Evolutionary conservation across 495 filamentous ascomycete genomes (phyloP), one percentile per base, ranked within the genome.

Genomic region (Acidiella bohemica): DNA sequence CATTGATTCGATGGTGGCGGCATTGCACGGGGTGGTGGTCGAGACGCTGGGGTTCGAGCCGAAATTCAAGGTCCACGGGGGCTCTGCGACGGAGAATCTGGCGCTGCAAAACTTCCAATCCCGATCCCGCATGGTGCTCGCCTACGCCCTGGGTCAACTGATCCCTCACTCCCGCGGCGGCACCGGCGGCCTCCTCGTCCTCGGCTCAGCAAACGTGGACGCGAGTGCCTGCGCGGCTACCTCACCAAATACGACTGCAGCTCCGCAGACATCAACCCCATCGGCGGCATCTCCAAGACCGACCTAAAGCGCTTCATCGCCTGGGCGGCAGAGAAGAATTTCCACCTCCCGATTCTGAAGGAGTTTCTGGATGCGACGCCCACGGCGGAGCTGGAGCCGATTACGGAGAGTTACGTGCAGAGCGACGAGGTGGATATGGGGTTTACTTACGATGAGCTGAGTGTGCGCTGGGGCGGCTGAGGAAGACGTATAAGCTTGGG

Each of bases 81-180:
- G 80, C 5, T 62, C 55, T 11, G 42, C 49, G 3, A 56, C 70
- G 0, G 75, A 79, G 49, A 84, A 79, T 36, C 58, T 82, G 11
- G 79, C 78, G 4, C 58, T 88, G 14, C 88, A 88, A 51, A 87
- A 85, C 50, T 73, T 93, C 14, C 85, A 93, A 53, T 84, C 84
- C 2, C 65, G 85, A 2, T 57, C 69, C 7, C 63, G 87, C 38
- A 93, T 94, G 85, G 83, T 93, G 2, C 66, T 76, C 0, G 70
- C 81, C 1, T 93, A 93, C 55, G 54, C 75, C 7, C 84, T 84
- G 58, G 80, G 76, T 0, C 76, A 80, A 35, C 53, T 83, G 21
- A 59, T 84, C 1, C 73, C 78, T 0, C 72, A 67, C 10, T 67
- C 77, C 5, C 61, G 71, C 9, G 60, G 70, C 22, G 60, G 67